Percentiles rank a stretch among this genome's conserved stretches.
Evolutionary conservation across 129 eudicot species (phyloP).

Genomic region (Centaurea solstitialis): DNA sequence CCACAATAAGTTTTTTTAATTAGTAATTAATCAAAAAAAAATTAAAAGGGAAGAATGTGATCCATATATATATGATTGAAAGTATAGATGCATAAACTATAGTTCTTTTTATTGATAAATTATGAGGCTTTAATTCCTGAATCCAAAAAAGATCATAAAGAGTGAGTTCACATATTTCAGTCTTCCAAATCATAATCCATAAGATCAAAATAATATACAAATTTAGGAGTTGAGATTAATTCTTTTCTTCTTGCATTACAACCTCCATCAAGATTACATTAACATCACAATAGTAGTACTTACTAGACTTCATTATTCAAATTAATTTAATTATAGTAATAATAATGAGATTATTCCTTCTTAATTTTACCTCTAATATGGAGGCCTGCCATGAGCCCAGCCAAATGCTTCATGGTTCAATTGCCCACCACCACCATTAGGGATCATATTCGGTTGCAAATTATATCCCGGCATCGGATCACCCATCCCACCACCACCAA

Average conservation of each 20-base stretch:
- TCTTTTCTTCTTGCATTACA: conserved; percentile 12
- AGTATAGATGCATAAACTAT: background rate
- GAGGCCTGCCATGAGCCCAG: conserved; percentile 60
- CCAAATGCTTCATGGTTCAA: conserved; percentile 70
- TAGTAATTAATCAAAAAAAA: no score
- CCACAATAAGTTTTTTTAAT: background rate
- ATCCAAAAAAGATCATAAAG: background rate
- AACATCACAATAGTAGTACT: conserved; percentile 12
- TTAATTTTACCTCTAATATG: conserved; percentile 39
- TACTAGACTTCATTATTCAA: conserved; percentile 24
- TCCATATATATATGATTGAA: background rate
- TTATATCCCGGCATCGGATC: conserved; percentile 53
- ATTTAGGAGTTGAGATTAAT: conserved; percentile 2
- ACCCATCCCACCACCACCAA: conserved; percentile 26
- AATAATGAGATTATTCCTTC: background rate
- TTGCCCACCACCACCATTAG: conserved; percentile 68
- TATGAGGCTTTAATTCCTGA: background rate
- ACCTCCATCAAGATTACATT: conserved; percentile 9
- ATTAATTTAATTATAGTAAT: conserved; percentile 1
- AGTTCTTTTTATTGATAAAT: background rate
- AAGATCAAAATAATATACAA: conserved; percentile 14
- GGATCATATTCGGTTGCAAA: conserved; percentile 49
- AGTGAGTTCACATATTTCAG: background rate
- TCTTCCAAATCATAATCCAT: background rate
- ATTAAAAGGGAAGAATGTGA: background rate